Evolutionary conservation across 1,284 basidiomycete genomes (phyloP).

Genomic region (Rhodotorula glutinis): DNA sequence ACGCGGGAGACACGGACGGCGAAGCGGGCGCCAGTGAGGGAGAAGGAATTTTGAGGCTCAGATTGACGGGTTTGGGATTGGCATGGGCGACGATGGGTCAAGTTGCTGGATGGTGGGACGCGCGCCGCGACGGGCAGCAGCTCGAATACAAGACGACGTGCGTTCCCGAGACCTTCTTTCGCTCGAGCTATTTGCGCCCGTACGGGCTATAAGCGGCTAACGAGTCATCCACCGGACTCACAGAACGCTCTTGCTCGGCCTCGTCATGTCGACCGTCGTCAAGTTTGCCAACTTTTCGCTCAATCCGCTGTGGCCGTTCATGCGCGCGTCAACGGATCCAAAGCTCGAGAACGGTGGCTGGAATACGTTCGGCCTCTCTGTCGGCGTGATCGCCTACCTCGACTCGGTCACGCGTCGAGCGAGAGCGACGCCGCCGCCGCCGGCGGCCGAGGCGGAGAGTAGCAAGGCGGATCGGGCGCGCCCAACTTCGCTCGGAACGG

Average conservation of each 20-base stretch:
- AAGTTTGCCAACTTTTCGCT: conserved; percentile 77
- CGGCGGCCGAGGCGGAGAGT: neutral
- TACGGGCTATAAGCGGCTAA: too few species aligned
- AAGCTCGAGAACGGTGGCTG: conserved; percentile 56
- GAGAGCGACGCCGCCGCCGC: neutral
- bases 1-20: conserved; percentile 31
- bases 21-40: conserved; percentile 4
- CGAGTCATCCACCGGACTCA: too few species aligned
- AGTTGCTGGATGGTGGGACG: conserved; percentile 20
- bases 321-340: conserved; percentile 57
- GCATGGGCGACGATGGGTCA: conserved; percentile 42
- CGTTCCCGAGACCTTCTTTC: neutral
- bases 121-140: neutral
- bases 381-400: conserved; percentile 35
- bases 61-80: conserved; percentile 26
- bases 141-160: conserved; percentile 8
- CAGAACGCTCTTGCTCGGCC: conserved; percentile 53
- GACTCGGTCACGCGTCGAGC: conserved; percentile 1
- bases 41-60: conserved; percentile 14
- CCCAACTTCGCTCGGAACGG: neutral
- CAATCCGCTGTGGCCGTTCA: conserved; percentile 83
- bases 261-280: conserved; percentile 66
- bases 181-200: too few species aligned
- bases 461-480: neutral
- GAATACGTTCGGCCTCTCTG: conserved; percentile 63